These are phyloP conservation scores for Craterostigma plantagineum DNA, from an alignment of 257 asterid species.

Conservation along the genomic window DNA sequence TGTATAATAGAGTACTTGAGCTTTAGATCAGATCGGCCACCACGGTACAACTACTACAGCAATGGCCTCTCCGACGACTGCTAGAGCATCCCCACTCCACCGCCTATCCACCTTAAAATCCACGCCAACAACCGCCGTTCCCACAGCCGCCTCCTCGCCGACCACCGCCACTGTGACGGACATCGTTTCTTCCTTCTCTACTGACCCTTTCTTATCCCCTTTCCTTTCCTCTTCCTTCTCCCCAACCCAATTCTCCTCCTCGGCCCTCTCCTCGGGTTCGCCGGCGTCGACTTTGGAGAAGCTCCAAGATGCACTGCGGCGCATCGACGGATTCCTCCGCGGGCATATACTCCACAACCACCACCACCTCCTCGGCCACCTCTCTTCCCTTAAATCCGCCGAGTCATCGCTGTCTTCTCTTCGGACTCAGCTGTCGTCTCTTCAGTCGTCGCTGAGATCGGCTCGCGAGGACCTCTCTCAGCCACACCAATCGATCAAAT, in stretches of 20 bases:
- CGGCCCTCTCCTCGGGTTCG: slow-evolving; percentile 91
- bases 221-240: slow-evolving; percentile 73
- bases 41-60: no score
- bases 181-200: slow-evolving; percentile 42
- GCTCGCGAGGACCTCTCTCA: slow-evolving; percentile 75
- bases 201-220: slow-evolving; percentile 75
- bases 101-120: slow-evolving; percentile 59
- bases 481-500: slow-evolving; percentile 45
- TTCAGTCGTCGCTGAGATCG: slow-evolving; percentile 57
- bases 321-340: slow-evolving; percentile 72
- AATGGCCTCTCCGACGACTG: slow-evolving; percentile 47
- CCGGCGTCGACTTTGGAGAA: slow-evolving; percentile 90
- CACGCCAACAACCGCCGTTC: slow-evolving; percentile 10
- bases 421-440: slow-evolving; percentile 56
- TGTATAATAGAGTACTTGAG: no score
- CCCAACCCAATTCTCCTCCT: slow-evolving; percentile 84
- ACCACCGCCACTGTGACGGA: slow-evolving; percentile 15
- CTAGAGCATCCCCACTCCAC: slow-evolving; percentile 60
- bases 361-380: slow-evolving; percentile 62
- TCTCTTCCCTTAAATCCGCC: slow-evolving; percentile 56
- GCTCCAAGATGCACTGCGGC: slow-evolving; percentile 75
- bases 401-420: slow-evolving; percentile 66
- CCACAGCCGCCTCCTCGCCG: slow-evolving; percentile 14
- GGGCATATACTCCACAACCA: slow-evolving; percentile 81
- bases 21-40: no score